These are phyloP conservation scores for Aspergillus viridinutans DNA, from an alignment of 2,329 filamentous ascomycete species.

Conservation along the genomic window DNA sequence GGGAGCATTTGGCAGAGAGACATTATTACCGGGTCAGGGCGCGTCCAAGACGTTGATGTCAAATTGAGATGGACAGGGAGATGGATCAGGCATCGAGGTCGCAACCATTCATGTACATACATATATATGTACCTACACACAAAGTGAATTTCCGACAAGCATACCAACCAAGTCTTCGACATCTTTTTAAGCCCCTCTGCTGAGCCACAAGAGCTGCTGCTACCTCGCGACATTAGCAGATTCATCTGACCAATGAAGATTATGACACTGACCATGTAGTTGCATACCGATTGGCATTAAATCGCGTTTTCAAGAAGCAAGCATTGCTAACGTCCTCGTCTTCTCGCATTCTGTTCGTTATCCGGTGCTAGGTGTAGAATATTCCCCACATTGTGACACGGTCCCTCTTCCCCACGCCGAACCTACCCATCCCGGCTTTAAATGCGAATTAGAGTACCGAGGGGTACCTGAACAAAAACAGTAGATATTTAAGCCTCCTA, in stretches of 20 bases:
- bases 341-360: neutral
- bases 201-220: too few species aligned
- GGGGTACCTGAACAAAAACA: neutral
- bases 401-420: neutral
- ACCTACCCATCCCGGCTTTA: neutral
- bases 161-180: neutral
- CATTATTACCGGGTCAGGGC: neutral
- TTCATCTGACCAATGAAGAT: too few species aligned
- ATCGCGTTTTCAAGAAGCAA: neutral
- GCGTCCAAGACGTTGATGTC: neutral
- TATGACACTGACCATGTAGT: too few species aligned
- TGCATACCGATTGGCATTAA: too few species aligned
- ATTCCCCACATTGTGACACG: constrained; percentile 1
- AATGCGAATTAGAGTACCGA: too few species aligned
- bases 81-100: constrained; percentile 1
- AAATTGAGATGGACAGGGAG: neutral
- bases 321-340: neutral
- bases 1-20: neutral
- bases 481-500: neutral
- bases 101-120: constrained; percentile 15
- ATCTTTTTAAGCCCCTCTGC: too few species aligned
- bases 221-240: too few species aligned
- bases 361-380: neutral
- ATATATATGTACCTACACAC: constrained; percentile 14
- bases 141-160: constrained; percentile 7